phyloP scores from a whole-genome alignment of 1,284 basidiomycete species.

The Tylopilus sp. region DNA sequence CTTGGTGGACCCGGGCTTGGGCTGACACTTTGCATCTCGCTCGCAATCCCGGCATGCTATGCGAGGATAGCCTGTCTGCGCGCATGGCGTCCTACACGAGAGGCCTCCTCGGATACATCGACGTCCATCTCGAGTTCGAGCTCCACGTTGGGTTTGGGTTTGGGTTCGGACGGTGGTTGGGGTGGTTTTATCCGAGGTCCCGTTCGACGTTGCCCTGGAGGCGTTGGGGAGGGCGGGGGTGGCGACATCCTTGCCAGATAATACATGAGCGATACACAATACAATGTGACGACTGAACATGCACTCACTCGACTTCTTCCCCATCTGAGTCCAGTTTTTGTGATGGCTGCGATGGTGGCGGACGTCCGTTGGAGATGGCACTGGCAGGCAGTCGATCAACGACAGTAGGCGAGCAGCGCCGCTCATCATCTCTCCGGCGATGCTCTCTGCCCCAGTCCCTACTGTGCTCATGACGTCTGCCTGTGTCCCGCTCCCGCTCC shows the following conservation, averaged over 20 bases:
- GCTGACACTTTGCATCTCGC: conserved; percentile 54
- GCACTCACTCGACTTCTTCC: conserved; percentile 86
- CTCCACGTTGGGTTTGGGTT: conserved; percentile 49
- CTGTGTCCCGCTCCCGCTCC: conserved; percentile 32
- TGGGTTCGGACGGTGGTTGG: conserved; percentile 40
- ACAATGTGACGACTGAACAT: conserved; percentile 24
- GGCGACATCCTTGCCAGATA: conserved; percentile 72
- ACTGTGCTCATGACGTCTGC: conserved; percentile 46
- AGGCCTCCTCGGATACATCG: conserved; percentile 74
- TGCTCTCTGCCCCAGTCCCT: conserved; percentile 48
- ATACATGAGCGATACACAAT: conserved; percentile 17
- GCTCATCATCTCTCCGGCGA: conserved; percentile 41
- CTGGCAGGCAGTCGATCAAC: conserved; percentile 20
- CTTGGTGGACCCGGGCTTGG: conserved; percentile 70
- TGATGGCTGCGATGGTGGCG: conserved; percentile 15
- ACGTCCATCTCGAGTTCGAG: conserved; percentile 71
- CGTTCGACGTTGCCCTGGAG: conserved; percentile 35
- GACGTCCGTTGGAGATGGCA: conserved; percentile 27
- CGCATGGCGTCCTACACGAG: conserved; percentile 82
- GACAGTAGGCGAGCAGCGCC: conserved; percentile 32
- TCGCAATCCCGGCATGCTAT: conserved; percentile 73
- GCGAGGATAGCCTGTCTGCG: conserved; percentile 89
- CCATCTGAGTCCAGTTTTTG: conserved; percentile 63
- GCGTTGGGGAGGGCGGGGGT: conserved; percentile 41
- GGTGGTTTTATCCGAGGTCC: conserved; percentile 38